Conservation (phyloP, 331 rosid genomes). For the Malus hybrid region DNA sequence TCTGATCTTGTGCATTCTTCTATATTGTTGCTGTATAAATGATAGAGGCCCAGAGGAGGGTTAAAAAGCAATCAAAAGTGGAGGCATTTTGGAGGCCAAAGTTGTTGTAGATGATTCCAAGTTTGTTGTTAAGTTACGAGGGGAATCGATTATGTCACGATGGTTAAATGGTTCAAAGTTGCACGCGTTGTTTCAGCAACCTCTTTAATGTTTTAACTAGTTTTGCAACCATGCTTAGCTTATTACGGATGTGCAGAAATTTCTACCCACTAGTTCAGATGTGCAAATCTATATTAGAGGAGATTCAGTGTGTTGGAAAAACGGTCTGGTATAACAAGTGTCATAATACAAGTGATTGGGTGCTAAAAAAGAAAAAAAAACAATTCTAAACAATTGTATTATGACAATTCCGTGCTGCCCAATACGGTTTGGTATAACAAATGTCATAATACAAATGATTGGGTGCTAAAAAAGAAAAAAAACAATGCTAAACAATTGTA, state of each 20-base stretch:
- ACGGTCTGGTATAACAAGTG: too few relatives aligned
- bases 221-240: not conserved
- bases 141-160: not conserved
- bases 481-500: too few relatives aligned
- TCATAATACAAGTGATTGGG: too few relatives aligned
- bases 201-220: not conserved
- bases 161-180: not conserved
- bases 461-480: too few relatives aligned
- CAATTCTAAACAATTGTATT: not conserved
- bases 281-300: too few relatives aligned
- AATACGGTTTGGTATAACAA: too few relatives aligned
- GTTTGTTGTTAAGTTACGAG: not conserved
- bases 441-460: too few relatives aligned
- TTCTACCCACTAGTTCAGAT: too few relatives aligned
- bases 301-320: too few relatives aligned
- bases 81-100: not conserved
- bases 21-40: conserved; percentile 18
- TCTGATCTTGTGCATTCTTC: conserved; percentile 9
- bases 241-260: too few relatives aligned
- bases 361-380: too few relatives aligned
- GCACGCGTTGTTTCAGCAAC: not conserved
- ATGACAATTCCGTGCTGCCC: too few relatives aligned
- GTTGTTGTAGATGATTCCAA: not conserved
- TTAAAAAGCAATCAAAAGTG: not conserved
- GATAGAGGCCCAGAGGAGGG: not conserved